Evolutionary conservation across 345 rosid species (phyloP), one percentile per base, ranked within the genome.

Genomic region (Gossypium ekmanianum): DNA sequence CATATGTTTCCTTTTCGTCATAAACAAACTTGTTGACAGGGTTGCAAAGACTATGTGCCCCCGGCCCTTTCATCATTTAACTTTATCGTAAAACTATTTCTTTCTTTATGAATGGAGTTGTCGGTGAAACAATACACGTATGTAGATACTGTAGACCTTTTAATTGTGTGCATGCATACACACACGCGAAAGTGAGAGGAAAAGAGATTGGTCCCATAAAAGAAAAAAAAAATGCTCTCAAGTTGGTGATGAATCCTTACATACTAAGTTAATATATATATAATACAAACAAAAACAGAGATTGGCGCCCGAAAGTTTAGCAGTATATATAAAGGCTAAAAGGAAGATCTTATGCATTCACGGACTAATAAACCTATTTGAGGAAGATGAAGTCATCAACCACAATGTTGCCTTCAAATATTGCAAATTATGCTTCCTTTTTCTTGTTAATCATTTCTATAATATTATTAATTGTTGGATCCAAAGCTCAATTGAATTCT

Each of bases 401-500:
- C 29, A 22, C 34, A 58, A 58, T 71, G 74, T 20, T 24, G 3
- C 34, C 74, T 71, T 71, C 47, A 41, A 41, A 56, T 56, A 18
- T 34, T 56, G 39, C 64, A 34, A 34, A 34, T 17, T 20, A 2
- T 44, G 45, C 39, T 72, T 72, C 66, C 75, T 22, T 43, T 1
- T 20, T 57, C 34, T 56, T 72, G 22, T 58, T 65, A 9, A 43
- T 43, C 54, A 20, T 72, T 58, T 43, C 26, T 14, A 17, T 43
- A 12, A 44, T 55, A 43, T 47, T 45, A 3, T 41, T 72, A 54
- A 7, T 72, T 11, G 44, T 7, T 58, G 68, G 61, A 39, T 39
- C 80, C 0, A 50, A 66, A 16, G 90, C 86, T 72, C 97, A 93
- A 54, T 55, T 93, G 73, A 87, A 41, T 63, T 24, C 92, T 2